Base-by-base conservation (phyloP, 805 yeast genomes). In the Wickerhamomyces chaumierensis region DNA sequence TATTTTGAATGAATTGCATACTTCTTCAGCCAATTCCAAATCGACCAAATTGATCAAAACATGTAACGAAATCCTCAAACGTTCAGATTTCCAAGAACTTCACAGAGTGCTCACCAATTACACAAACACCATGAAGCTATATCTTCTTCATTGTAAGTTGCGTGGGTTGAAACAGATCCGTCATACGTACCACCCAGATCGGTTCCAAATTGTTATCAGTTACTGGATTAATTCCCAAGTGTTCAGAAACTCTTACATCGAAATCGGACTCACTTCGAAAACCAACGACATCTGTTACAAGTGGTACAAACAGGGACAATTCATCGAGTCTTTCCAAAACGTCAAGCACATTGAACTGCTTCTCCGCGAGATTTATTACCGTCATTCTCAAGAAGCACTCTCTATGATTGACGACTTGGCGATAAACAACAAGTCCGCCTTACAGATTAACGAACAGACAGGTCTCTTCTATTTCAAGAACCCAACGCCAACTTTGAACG, bases 201-300 rank as follows among this genome's bases (percentile, higher is more conserved):
- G 68, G 39, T 69, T 76, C 19, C 56, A 68, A 17, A 69, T 84
- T 12, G 55, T 67, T 3, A 62, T 83, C 2, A 69, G 71, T 36
- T 84, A 82, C 56, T 84, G 94, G 90, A 63, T 69, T 8, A 65
- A 63, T 41, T 61, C 71, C 34, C 57, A 62, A 19, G 70, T 66
- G 25, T 61, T 66, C 36, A 65, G 69, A 49, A 65, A 65, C 35
- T 74, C 80, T 2, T 68, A 69, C 34, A 64, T 80, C 25, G 83
- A 79, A 45, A 69, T 81, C 37, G 83, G 84, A 0, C 59, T 78
- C n/a, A 70, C 67, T 46, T 57, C 53, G 21, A 53, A 58, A 18
- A 63, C 69, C 45, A 63, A 69, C 25, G 15, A 6, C 4, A 57
- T 80, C 21, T 68, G 68, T 21, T 70, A 71, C 48, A 63, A 76